These are phyloP conservation scores for Sphagnum contortum DNA, from an alignment of 225 moss, liverwort and hornwort species.

Conservation along the genomic window DNA sequence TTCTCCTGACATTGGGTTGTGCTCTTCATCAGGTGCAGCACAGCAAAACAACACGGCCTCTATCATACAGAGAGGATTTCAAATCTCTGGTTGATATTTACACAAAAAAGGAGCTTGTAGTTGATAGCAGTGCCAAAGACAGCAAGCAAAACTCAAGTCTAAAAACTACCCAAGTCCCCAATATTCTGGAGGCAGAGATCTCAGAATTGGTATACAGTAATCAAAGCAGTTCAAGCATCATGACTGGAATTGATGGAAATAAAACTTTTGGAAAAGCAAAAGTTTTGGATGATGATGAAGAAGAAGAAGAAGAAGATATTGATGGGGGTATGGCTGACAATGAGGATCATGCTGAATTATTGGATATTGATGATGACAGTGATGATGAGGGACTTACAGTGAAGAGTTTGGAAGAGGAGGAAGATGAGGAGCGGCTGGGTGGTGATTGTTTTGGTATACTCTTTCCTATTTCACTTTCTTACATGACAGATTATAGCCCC, in stretches of 20 bases:
- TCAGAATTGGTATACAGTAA: conserved; percentile 18
- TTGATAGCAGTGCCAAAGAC: too few relatives aligned
- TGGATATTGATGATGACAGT: conserved; percentile 18
- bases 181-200: background rate
- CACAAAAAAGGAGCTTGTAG: conserved; percentile 5
- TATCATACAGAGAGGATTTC: conserved; percentile 54
- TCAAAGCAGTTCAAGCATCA: conserved; percentile 23
- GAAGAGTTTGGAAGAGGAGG: conserved; percentile 42
- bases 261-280: conserved; percentile 29
- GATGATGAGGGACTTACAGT: conserved; percentile 28
- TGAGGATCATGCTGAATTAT: conserved; percentile 21
- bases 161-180: background rate
- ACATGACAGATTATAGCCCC: too few relatives aligned
- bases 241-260: conserved; percentile 11
- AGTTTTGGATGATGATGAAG: conserved; percentile 8
- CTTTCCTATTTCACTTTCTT: too few relatives aligned
- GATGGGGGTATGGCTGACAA: conserved; percentile 6
- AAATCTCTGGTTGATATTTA: conserved; percentile 37
- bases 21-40: conserved; percentile 38
- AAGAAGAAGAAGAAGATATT: conserved; percentile 10
- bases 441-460: conserved; percentile 67
- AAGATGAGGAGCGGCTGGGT: conserved; percentile 60
- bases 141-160: background rate
- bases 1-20: too few relatives aligned
- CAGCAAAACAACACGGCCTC: conserved; percentile 48